Base-by-base conservation (phyloP, 257 asterid species). In the Jasminum sambac region DNA sequence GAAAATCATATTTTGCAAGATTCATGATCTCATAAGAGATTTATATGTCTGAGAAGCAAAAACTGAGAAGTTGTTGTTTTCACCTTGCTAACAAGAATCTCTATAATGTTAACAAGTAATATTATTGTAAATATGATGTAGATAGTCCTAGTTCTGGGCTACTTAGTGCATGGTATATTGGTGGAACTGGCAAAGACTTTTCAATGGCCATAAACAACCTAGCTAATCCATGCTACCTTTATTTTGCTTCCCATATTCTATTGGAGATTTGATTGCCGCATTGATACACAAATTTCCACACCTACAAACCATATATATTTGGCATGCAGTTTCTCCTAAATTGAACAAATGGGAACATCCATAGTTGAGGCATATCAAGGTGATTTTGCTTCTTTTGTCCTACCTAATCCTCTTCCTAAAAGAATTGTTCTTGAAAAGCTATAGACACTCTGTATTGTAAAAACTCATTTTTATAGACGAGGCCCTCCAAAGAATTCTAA, bases 301-400 rank as follows among this genome's bases (percentile, higher is more conserved):
- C 13, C 70, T 63, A 12, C 34, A 72, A 63, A 77, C 59, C 41
- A 24, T 64, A 38, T 44, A 3, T 6, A 0, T 24, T n/a, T 10
- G 37, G n/a, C n/a, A n/a, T n/a, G n/a, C n/a, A 41, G 2, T 4
- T 72, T 52, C 7, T 9, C 34, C 36, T 71, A 41, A 77, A n/a
- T 6, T 30, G 12, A 11, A 44, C 11, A 8, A 36, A 17, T 76
- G 80, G 76, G 34, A 23, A 11, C 12, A 64, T 46, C 37, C 37
- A 57, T 57, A 62, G 6, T 59, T 70, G 60, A 70, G 69, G 76
- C 76, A 76, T 58, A 12, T 76, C 42, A 16, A 70, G 55, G 25
- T 70, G 6, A 46, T n/a, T n/a, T n/a, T n/a, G 13, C 13, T 13
- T 10, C 13, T 42, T n/a, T n/a, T n/a, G n/a, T n/a, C n/a, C 50